Conservation (phyloP, 441 rosid species). For the Raphanus hybrid region DNA sequence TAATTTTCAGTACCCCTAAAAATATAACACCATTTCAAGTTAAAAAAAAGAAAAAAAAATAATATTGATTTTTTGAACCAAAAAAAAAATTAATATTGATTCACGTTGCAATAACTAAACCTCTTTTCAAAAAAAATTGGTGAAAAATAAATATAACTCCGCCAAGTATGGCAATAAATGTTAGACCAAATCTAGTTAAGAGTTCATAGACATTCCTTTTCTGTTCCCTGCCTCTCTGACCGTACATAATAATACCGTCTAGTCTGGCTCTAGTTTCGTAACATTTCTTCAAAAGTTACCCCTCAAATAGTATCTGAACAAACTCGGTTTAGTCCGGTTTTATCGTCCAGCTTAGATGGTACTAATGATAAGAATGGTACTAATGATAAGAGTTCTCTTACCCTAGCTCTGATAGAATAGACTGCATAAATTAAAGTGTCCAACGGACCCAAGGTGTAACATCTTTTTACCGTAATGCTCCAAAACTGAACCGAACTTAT, state of each 20-base stretch:
- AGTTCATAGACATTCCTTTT: constrained; percentile 42
- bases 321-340: constrained; percentile 20
- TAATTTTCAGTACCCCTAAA: neutral
- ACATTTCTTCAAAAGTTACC: neutral
- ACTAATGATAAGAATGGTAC: too few species aligned
- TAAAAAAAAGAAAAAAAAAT: too few species aligned
- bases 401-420: neutral
- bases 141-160: constrained; percentile 12
- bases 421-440: neutral
- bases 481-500: neutral
- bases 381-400: neutral
- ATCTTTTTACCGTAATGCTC: neutral
- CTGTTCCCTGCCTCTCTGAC: constrained; percentile 25
- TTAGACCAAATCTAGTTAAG: constrained; percentile 44
- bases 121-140: constrained; percentile 12
- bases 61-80: too few species aligned
- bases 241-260: constrained; percentile 7
- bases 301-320: constrained; percentile 1
- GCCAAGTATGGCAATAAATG: constrained; percentile 40
- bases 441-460: constrained; percentile 5
- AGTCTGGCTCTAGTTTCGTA: constrained; percentile 18
- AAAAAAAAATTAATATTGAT: neutral
- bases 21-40: constrained; percentile 4
- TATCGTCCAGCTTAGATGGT: neutral
- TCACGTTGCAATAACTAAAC: constrained; percentile 33